Percentiles rank a stretch among this genome's conserved stretches.
Evolutionary conservation across 2,329 filamentous ascomycete genomes (phyloP).

Genomic region (Gremmenia infestans): DNA sequence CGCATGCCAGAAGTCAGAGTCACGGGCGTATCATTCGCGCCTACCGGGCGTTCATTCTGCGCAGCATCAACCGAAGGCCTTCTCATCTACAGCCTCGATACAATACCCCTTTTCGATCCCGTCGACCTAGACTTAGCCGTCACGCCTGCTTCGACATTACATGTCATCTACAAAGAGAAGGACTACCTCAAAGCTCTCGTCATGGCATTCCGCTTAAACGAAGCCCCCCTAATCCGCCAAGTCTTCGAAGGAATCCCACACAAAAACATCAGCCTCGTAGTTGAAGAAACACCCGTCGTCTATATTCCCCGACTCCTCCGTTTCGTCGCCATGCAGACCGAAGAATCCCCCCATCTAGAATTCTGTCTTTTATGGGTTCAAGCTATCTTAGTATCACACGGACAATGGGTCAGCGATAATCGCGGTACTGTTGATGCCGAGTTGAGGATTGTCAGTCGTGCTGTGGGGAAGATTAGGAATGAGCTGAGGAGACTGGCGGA

Average conservation of each 20-base stretch:
- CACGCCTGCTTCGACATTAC: constrained; percentile 78
- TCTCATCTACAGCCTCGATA: constrained; percentile 88
- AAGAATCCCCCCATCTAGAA: constrained; percentile 88
- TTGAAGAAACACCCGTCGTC: constrained; percentile 72
- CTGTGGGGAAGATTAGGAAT: constrained; percentile 72
- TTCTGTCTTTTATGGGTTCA: constrained; percentile 94
- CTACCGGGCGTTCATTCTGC: constrained; percentile 85
- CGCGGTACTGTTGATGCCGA: constrained; percentile 77
- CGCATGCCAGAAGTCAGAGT: constrained; percentile 80
- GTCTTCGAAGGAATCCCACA: constrained; percentile 83
- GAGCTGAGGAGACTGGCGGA: constrained; percentile 81
- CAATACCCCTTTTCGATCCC: constrained; percentile 80
- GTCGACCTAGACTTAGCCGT: constrained; percentile 94
- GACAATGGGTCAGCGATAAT: constrained; percentile 78
- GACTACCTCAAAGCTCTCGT: constrained; percentile 90
- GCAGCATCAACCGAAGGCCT: constrained; percentile 92
- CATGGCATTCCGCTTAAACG: constrained; percentile 96
- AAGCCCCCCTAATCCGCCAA: constrained; percentile 71
- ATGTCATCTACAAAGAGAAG: constrained; percentile 58
- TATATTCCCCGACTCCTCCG: constrained; percentile 82
- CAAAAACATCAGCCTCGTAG: constrained; percentile 68
- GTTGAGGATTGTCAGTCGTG: constrained; percentile 74
- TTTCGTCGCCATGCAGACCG: constrained; percentile 82
- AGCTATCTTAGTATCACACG: constrained; percentile 74
- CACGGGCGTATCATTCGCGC: constrained; percentile 78